These are phyloP conservation scores for Vanderwaltozyma yarrowii DNA, from an alignment of 805 yeast species.

Conservation along the genomic window DNA sequence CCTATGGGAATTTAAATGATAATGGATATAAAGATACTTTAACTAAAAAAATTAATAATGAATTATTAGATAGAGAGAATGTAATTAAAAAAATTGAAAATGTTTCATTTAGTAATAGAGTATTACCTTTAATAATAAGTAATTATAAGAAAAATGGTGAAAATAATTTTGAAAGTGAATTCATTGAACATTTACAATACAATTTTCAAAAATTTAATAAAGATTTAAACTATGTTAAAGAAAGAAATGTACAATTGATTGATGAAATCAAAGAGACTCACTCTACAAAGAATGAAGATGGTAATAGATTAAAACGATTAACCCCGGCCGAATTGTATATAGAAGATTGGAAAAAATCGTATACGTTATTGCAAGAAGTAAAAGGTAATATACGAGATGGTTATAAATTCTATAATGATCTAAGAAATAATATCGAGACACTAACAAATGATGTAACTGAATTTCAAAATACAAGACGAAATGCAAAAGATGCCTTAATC, in stretches of 20 bases:
- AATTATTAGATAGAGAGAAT: slow-evolving; percentile 25
- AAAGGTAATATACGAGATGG: slow-evolving; percentile 58
- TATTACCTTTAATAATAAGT: slow-evolving; percentile 44
- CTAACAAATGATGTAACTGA: slow-evolving; percentile 41
- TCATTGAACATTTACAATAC: slow-evolving; percentile 32
- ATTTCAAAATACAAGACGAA: slow-evolving; percentile 41
- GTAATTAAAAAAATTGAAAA: slow-evolving; percentile 33
- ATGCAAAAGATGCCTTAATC: slow-evolving; percentile 29
- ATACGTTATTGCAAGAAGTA: slow-evolving; percentile 40
- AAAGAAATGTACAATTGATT: slow-evolving; percentile 32
- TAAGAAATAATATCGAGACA: slow-evolving; percentile 36
- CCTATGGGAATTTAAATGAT: no score
- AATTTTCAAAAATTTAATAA: slow-evolving; percentile 41
- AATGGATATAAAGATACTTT: slow-evolving; percentile 7
- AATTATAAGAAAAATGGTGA: slow-evolving; percentile 32
- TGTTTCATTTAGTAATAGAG: slow-evolving; percentile 37
- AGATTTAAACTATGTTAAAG: slow-evolving; percentile 35
- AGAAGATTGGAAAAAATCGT: slow-evolving; percentile 18
- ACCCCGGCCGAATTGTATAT: slow-evolving; percentile 17
- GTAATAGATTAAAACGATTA: slow-evolving; percentile 3
- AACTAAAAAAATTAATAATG: slow-evolving; percentile 27
- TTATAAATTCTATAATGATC: slow-evolving; percentile 54
- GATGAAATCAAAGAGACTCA: slow-evolving; percentile 31
- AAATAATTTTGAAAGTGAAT: slow-evolving; percentile 32
- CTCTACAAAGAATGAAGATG: slow-evolving; percentile 14